phyloP scores from a whole-genome alignment of 768 basidiomycete genomes.

The Termitomyces sp. region DNA sequence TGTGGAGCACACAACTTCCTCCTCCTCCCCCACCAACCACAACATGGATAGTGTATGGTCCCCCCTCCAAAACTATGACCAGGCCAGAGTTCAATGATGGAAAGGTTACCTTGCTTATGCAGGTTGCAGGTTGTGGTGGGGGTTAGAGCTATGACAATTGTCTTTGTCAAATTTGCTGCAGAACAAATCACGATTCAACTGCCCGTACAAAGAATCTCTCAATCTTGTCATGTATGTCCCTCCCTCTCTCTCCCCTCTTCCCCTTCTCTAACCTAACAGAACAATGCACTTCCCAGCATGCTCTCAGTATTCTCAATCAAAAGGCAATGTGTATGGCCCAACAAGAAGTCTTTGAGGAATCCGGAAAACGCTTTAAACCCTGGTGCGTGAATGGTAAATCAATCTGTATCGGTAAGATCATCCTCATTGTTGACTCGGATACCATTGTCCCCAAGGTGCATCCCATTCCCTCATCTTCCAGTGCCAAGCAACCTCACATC shows the following conservation, averaged over 20 bases:
- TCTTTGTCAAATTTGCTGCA: no score
- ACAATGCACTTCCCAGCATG: conserved; percentile 35
- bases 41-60: no score
- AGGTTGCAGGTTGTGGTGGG: no score
- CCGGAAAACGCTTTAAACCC: conserved; percentile 49
- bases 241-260: background rate
- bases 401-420: conserved; percentile 72
- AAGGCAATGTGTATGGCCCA: conserved; percentile 68
- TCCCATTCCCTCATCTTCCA: background rate
- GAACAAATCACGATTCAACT: conserved; percentile 78
- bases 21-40: no score
- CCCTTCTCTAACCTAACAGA: no score
- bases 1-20: no score
- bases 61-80: no score
- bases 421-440: conserved; percentile 81
- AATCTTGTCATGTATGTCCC: conserved; percentile 64
- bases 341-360: conserved; percentile 68
- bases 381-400: conserved; percentile 76
- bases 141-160: no score
- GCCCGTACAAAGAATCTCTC: conserved; percentile 84
- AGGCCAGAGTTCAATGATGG: no score
- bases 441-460: conserved; percentile 68
- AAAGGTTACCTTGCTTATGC: no score
- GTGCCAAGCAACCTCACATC: no score
- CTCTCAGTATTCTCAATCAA: conserved; percentile 79